Evolutionary conservation across 108 stramenopile genomes (phyloP), one percentile per base, ranked within the genome.

Genomic region (Parietichytrium sp.): DNA sequence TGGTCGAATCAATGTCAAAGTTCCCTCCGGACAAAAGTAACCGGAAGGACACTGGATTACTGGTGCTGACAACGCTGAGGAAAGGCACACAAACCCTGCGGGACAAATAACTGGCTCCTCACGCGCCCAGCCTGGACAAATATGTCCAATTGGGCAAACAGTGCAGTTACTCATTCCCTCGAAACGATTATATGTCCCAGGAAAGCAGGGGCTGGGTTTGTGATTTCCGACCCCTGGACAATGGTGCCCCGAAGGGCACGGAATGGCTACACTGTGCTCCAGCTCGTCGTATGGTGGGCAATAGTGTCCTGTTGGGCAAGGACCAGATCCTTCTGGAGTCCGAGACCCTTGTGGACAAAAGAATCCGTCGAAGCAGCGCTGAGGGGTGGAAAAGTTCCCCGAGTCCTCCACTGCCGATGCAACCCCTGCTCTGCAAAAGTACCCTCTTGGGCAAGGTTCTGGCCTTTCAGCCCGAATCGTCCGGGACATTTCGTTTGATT

Each of bases 211-310:
- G 29, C 83, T 49, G 38, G 94, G 93, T 52, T 55, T 82, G 0
- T 81, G 84, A 79, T 94, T 94, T 47, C 87, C 93, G 26, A 93
- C 90, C 38, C 92, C 93, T 29, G 94, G 93, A 83, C 94, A 95
- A 55, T 89, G 88, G 54, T 86, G 84, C 3, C 93, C 93, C 13
- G 55, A n/a, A 7, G 92, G 93, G 80, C 94, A 95, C 29, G 80
- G 49, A 45, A 91, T 84, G 4, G 93, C 93, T n/a, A n/a, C n/a
- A n/a, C n/a, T n/a, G n/a, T n/a, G n/a, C 42, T 89, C 30, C 25
- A 86, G 31, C 29, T 84, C 85, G 20, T 72, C 61, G 20, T 42
- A 45, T 27, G 90, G 53, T 20, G 92, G 92, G 51, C 94, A 95
- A 79, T 90, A 94, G 81, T 89, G 85, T 3, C 94, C 94, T 12